These are phyloP conservation scores for Ogataea trehaloabstinens DNA, from an alignment of 805 yeast genomes.

Conservation along the genomic window DNA sequence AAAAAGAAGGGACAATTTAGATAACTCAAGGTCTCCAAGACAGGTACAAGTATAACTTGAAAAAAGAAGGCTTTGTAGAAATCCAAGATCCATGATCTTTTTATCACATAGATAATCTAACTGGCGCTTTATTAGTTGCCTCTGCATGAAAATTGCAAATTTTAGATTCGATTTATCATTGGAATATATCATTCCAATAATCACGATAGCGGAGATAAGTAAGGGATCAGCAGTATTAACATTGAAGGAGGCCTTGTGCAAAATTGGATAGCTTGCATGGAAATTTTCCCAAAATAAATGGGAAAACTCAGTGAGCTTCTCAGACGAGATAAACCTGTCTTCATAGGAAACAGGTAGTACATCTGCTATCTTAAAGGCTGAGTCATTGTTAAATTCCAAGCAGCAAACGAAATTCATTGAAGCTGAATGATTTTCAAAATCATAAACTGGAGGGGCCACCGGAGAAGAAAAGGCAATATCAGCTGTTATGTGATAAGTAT, in stretches of 20 bases:
- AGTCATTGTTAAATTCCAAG: neutral
- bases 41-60: conserved; percentile 25
- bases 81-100: conserved; percentile 17
- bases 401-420: neutral
- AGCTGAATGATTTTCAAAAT: neutral
- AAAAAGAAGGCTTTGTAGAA: conserved; percentile 26
- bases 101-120: conserved; percentile 15
- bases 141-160: conserved; percentile 22
- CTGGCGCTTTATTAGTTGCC: conserved; percentile 15
- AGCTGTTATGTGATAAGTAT: conserved; percentile 3
- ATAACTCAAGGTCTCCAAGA: conserved; percentile 20
- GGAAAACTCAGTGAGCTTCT: conserved; percentile 20
- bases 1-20: conserved; percentile 14
- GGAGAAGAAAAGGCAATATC: neutral
- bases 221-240: conserved; percentile 11
- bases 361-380: neutral
- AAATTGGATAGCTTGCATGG: conserved; percentile 37
- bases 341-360: conserved; percentile 4
- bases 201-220: conserved; percentile 17
- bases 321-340: conserved; percentile 4
- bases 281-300: conserved; percentile 36
- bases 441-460: neutral
- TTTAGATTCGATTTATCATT: conserved; percentile 10
- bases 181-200: conserved; percentile 24
- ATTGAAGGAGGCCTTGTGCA: conserved; percentile 36